These are phyloP conservation scores for Yamadazyma conglobata DNA, from an alignment of 1,139 yeast species.

Conservation along the genomic window DNA sequence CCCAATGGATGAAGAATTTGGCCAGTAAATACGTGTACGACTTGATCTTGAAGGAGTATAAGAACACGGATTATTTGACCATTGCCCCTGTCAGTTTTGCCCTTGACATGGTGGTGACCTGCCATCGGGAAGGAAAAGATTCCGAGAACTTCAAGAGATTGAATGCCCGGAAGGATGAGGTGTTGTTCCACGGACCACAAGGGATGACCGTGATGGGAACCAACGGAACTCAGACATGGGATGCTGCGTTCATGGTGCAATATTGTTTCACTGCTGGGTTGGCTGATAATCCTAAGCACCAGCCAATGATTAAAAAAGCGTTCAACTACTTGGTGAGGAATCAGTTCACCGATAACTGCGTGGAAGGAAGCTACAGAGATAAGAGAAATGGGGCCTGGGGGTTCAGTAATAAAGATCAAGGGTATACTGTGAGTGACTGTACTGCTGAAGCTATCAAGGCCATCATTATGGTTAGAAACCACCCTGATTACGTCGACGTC, in stretches of 20 bases:
- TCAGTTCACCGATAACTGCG: slow-evolving; percentile 82
- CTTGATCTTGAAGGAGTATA: slow-evolving; percentile 67
- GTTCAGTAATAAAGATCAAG: slow-evolving; percentile 91
- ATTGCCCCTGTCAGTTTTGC: slow-evolving; percentile 96
- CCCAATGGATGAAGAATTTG: slow-evolving; percentile 61
- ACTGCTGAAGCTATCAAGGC: slow-evolving; percentile 97
- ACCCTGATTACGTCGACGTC: slow-evolving; percentile 38
- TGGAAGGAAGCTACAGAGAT: slow-evolving; percentile 77
- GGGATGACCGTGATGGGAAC: slow-evolving; percentile 97
- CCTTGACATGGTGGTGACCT: slow-evolving; percentile 71
- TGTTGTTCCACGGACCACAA: slow-evolving; percentile 78
- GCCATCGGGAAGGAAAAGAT: slow-evolving; percentile 63
- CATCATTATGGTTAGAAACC: slow-evolving; percentile 81
- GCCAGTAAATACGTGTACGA: slow-evolving; percentile 56
- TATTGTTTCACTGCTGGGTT: slow-evolving; percentile 78
- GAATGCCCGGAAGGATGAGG: slow-evolving; percentile 66
- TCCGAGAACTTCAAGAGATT: slow-evolving; percentile 60
- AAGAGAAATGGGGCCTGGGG: slow-evolving; percentile 94
- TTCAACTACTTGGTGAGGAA: slow-evolving; percentile 74
- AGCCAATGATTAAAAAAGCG: slow-evolving; percentile 57
- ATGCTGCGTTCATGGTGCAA: slow-evolving; percentile 86
- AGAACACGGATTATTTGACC: slow-evolving; percentile 76
- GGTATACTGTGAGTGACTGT: slow-evolving; percentile 95
- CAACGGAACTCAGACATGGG: slow-evolving; percentile 98
- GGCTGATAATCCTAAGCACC: slow-evolving; percentile 66